phyloP scores from a whole-genome alignment of 106 monocot species.

The Narthecium ossifragum region DNA sequence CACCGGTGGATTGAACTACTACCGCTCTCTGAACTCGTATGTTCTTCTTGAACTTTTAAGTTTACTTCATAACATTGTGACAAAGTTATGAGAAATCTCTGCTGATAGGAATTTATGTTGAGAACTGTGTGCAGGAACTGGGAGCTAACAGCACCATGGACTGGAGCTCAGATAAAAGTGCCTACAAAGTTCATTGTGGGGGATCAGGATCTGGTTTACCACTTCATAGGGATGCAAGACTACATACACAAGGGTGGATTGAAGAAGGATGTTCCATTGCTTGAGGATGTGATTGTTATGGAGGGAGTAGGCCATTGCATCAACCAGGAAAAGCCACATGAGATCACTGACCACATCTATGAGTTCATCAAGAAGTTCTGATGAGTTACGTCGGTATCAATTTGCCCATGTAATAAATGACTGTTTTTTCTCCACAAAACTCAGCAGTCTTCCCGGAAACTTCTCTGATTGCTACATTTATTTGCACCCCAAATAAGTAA shows the following conservation, averaged over 20 bases:
- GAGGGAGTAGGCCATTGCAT: constrained; percentile 55
- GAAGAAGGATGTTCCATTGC: constrained; percentile 38
- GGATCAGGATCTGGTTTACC: constrained; percentile 30
- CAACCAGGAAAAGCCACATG: constrained; percentile 48
- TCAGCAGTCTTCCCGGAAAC: too few species aligned
- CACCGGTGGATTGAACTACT: constrained; percentile 9
- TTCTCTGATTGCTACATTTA: too few species aligned
- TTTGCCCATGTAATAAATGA: too few species aligned
- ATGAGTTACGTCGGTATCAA: neutral
- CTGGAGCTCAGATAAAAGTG: constrained; percentile 35
- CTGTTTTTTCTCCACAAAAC: too few species aligned
- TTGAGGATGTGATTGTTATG: constrained; percentile 42
- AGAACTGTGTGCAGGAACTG: constrained; percentile 35
- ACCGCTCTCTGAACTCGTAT: constrained; percentile 5
- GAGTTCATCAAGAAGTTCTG: constrained; percentile 38
- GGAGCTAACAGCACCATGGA: constrained; percentile 52
- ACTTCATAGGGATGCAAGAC: constrained; percentile 17
- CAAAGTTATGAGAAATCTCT: neutral
- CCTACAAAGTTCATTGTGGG: constrained; percentile 51
- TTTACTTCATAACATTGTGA: neutral
- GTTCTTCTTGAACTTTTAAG: neutral
- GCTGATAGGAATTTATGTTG: neutral
- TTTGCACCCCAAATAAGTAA: too few species aligned
- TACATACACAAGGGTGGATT: constrained; percentile 55
- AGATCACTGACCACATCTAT: constrained; percentile 31